Base-by-base conservation (phyloP, 2,329 filamentous ascomycete species). In the Aspergillus fischeri region DNA sequence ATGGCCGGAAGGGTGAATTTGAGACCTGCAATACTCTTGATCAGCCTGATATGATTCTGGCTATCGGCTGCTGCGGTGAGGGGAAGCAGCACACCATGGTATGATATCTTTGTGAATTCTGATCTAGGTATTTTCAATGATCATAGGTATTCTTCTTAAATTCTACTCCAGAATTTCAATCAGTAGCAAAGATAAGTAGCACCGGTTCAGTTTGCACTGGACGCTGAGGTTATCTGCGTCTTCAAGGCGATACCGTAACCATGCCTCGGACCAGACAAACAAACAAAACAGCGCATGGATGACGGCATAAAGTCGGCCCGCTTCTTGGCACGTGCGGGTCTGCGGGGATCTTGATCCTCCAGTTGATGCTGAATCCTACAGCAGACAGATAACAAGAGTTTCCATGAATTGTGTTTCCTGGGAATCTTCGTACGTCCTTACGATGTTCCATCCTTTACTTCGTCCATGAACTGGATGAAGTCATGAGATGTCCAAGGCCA, bases 1-100 rank as follows among this genome's bases (percentile, higher is more conserved):
- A 90, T 14, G 87, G 86, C 72, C 89, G 90, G 74, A 88, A 90
- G 56, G 83, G 77, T 77, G 80, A 72, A 79, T 81, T 71, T 79
- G 81, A 85, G 53, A 71, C 70, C 71, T 74, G 60, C 50, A 25
- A 7, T 50, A 1, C 9, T 20, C 21, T 28, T 51, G n/a, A 17
- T 32, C 21, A 9, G 4, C 6, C 38, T 20, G 28, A 17, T 21
- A 35, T 56, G 21, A 20, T 29, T 29, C 38, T n/a, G 17, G 28
- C 21, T 17, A 44, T 47, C 8, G 6, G 42, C n/a, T 20, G 24
- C 11, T 27, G 14, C 8, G 21, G 11, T 7, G 24, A 47, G 10
- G 21, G 24, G 10, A 47, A 47, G 21, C 20, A 24, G 35, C 62
- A 24, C 60, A 69, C 67, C 66, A 68, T 68, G 55, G 48, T 64